Evolutionary conservation across 2,329 filamentous ascomycete species (phyloP), one percentile per base, ranked within the genome.

Genomic region (Diatrype stigma): DNA sequence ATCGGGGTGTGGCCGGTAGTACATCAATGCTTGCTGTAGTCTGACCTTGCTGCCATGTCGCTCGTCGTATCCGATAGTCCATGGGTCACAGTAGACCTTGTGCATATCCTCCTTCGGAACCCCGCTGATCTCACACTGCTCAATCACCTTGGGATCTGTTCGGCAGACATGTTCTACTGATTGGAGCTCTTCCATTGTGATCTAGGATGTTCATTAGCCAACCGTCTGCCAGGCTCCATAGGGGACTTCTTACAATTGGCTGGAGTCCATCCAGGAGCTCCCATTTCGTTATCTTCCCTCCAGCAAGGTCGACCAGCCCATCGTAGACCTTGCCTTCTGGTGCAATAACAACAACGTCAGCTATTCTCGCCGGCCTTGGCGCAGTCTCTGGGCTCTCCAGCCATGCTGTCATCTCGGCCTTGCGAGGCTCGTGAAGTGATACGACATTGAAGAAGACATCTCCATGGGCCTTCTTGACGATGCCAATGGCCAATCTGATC

Each of bases 41-140:
- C 92, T 85, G 42, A 90, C 77, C 42, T 76, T 76, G 66, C 74
- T 93, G 55, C 91, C 92, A 62, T 91, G 94, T 42, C 92, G 86
- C 73, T 95, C 89, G 62, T 96, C 92, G 66, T 90, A 96, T 46
- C 92, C 92, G 69, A 96, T 96, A 1, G 92, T 96, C 92, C 92
- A 96, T 11, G 90, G 90, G 67, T 96, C 92, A 70, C 91, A 96
- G 74, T 95, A 96, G 45, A 96, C 89, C 72, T 96, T 96, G 76
- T 94, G 76, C 92, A 96, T 96, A 54, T 96, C 89, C 59, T 88
- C 79, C 51, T 78, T 79, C 12, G 89, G 82, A 53, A 96, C 89
- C 1, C 92, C 92, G 52, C 90, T 81, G 53, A 96, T 80, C 6
- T 80, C 81, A 63, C 92, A 96, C 69, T 96, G 91, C 70, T 96